Evolutionary conservation across 1,284 basidiomycete species (phyloP).

Genomic region (Naganishia cerealis): DNA sequence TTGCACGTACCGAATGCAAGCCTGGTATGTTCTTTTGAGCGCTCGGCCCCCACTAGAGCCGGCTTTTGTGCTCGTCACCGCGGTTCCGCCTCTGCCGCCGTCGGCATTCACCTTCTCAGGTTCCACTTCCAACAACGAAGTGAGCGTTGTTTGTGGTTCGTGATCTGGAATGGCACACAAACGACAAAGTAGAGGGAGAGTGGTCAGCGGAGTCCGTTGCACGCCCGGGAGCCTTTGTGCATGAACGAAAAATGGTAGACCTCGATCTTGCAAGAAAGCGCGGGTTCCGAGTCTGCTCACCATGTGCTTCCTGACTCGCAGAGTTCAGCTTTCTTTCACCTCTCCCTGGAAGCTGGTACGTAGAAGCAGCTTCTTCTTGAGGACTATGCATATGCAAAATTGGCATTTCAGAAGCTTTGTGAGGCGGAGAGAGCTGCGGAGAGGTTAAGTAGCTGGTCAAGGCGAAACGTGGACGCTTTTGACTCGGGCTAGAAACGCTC

Average conservation of each 20-base stretch:
- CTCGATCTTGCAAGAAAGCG: not conserved
- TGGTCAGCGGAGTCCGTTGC: too few species aligned
- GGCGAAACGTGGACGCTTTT: slow-evolving; percentile 9
- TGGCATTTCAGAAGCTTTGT: not conserved
- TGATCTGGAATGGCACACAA: not conserved
- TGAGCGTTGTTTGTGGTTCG: not conserved
- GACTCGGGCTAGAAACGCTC: not conserved
- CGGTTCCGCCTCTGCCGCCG: not conserved
- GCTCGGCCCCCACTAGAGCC: slow-evolving; percentile 4
- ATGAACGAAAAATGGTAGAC: not conserved
- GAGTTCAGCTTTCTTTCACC: not conserved
- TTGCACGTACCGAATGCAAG: slow-evolving; percentile 25
- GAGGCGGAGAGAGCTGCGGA: not conserved
- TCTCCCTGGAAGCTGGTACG: not conserved
- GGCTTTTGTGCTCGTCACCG: not conserved
- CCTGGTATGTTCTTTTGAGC: slow-evolving; percentile 30
- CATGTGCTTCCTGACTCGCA: not conserved
- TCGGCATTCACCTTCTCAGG: not conserved
- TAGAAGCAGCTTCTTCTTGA: not conserved
- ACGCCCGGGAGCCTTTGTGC: not conserved
- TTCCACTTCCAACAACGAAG: not conserved
- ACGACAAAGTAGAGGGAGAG: too few species aligned
- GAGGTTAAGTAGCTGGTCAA: not conserved
- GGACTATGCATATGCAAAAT: not conserved
- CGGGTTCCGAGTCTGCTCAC: not conserved